Percentiles rank a stretch among this genome's conserved stretches.
Evolutionary conservation across 2,329 filamentous ascomycete genomes (phyloP).

Genomic region (Aspergillus tamarii): DNA sequence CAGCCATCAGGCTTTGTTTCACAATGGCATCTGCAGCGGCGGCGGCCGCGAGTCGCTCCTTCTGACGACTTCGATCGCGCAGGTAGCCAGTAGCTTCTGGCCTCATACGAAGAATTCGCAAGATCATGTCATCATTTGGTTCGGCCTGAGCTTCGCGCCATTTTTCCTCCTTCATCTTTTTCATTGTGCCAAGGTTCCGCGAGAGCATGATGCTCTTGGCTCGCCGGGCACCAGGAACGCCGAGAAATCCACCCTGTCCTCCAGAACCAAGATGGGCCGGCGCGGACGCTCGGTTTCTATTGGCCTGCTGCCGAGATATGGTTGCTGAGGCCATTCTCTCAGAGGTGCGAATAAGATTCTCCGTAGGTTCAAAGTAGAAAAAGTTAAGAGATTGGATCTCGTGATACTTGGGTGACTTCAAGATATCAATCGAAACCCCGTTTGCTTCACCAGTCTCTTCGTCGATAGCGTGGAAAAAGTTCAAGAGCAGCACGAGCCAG

Average conservation of each 20-base stretch:
- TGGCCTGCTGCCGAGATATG: conserved; percentile 72
- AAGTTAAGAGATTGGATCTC: conserved; percentile 96
- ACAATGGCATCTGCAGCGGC: conserved; percentile 94
- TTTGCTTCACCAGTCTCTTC: conserved; percentile 80
- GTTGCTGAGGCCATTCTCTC: conserved; percentile 93
- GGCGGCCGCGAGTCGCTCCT: conserved; percentile 86
- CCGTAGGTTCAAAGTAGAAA: conserved; percentile 94
- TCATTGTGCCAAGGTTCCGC: conserved; percentile 94
- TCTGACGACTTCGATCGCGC: conserved; percentile 87
- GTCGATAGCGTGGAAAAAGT: conserved; percentile 93
- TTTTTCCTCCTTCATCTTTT: conserved; percentile 93
- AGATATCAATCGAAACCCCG: conserved; percentile 84
- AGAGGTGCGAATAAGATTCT: conserved; percentile 89
- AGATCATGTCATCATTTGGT: conserved; percentile 96
- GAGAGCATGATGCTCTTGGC: conserved; percentile 84
- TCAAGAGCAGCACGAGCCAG: conserved; percentile 88
- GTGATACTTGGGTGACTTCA: conserved; percentile 98
- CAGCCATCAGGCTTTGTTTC: conserved; percentile 77
- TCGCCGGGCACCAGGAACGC: conserved; percentile 52
- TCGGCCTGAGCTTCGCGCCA: conserved; percentile 93
- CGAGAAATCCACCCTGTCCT: conserved; percentile 51
- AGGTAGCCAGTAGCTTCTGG: conserved; percentile 87
- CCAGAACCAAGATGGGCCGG: conserved; percentile 56
- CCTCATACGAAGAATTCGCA: conserved; percentile 91
- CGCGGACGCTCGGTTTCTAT: conserved; percentile 69